Evolutionary conservation across 2,329 filamentous ascomycete genomes (phyloP).

Genomic region (Aureobasidium sp.): DNA sequence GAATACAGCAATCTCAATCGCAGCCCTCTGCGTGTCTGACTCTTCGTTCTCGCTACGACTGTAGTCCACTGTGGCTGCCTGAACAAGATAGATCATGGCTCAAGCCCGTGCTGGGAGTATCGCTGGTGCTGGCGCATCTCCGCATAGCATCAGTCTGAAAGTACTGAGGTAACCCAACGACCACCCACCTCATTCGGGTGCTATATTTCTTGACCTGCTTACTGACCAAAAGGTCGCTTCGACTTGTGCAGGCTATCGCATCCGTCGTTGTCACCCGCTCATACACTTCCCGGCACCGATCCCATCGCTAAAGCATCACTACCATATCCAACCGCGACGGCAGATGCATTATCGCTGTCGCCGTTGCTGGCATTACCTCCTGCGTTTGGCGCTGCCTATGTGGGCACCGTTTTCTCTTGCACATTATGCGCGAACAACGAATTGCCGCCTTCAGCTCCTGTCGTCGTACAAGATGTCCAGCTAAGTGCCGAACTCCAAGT

Average conservation of each 20-base stretch:
- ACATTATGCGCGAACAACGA: slow-evolving; percentile 97
- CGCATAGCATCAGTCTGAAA: slow-evolving; percentile 79
- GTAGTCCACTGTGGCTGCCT: background rate
- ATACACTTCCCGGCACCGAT: slow-evolving; percentile 50
- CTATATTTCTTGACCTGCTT: background rate
- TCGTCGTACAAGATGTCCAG: slow-evolving; percentile 63
- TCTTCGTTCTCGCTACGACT: background rate
- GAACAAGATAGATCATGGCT: background rate
- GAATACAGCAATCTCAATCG: background rate
- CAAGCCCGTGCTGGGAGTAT: slow-evolving; percentile 1
- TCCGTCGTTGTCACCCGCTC: slow-evolving; percentile 64
- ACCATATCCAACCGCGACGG: slow-evolving; percentile 53
- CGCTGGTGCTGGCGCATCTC: slow-evolving; percentile 29
- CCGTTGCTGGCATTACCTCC: slow-evolving; percentile 73
- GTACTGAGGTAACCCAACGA: slow-evolving; percentile 65
- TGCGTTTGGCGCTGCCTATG: slow-evolving; percentile 88
- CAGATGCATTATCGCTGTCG: slow-evolving; percentile 49
- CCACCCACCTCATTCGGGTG: background rate
- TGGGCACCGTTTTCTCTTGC: slow-evolving; percentile 90
- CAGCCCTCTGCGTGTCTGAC: background rate
- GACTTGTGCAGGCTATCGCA: slow-evolving; percentile 62
- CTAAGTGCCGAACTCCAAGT: slow-evolving; percentile 95
- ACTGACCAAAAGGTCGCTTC: slow-evolving; percentile 14
- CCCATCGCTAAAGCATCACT: slow-evolving; percentile 60
- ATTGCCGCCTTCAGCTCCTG: slow-evolving; percentile 33